These are phyloP conservation scores for Tanacetum coccineum DNA, from an alignment of 129 eudicot species.

Conservation along the genomic window DNA sequence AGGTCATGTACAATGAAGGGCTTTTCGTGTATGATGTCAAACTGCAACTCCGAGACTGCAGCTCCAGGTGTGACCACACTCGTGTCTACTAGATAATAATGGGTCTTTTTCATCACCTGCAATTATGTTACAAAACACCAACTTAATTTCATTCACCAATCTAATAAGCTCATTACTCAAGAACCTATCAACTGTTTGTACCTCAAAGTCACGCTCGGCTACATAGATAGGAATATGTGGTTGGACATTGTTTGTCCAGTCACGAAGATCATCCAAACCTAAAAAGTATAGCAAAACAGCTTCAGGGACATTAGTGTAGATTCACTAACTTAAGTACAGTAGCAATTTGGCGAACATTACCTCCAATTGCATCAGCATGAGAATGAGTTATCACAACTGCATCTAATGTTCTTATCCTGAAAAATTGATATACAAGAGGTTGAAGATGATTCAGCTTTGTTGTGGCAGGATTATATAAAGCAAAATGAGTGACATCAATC, in stretches of 20 bases:
- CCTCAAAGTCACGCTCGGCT: constrained; percentile 97
- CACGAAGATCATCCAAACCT: constrained; percentile 99
- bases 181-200: constrained; percentile 13
- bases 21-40: constrained; percentile 67
- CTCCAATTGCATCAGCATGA: constrained; percentile 99
- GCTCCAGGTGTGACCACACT: constrained; percentile 86
- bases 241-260: constrained; percentile 99
- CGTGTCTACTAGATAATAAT: constrained; percentile 88
- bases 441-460: background rate
- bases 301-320: constrained; percentile 3
- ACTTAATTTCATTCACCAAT: background rate
- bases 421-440: constrained; percentile 17
- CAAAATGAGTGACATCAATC: constrained; percentile 16
- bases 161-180: background rate
- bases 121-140: constrained; percentile 4
- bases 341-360: constrained; percentile 29
- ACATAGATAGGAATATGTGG: constrained; percentile 84
- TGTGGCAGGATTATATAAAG: background rate
- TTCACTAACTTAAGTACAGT: background rate
- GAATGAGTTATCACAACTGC: constrained; percentile 98
- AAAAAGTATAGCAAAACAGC: constrained; percentile 21
- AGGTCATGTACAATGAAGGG: constrained; percentile 69
- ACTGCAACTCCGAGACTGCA: constrained; percentile 88
- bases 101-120: constrained; percentile 99
- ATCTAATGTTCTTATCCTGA: constrained; percentile 91